These are phyloP conservation scores for Durio zibethinus DNA, from an alignment of 345 rosid species.

Conservation along the genomic window DNA sequence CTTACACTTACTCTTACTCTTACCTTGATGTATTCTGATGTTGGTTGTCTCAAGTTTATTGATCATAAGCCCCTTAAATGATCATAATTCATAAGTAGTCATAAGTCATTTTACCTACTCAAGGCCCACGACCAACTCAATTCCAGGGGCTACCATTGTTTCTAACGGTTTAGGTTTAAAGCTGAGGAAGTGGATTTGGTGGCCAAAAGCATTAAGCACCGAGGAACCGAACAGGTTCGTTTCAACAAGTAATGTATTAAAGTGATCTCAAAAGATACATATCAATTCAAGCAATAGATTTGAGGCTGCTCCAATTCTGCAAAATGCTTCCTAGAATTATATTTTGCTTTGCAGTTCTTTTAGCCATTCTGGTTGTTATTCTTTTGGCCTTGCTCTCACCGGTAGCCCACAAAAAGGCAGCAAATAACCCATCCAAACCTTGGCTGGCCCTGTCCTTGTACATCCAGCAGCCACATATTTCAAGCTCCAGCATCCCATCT, in stretches of 20 bases:
- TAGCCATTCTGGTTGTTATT: slow-evolving; percentile 48
- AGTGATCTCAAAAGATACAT: background rate
- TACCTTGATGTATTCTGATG: no score
- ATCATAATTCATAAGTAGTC: background rate
- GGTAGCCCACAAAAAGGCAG: slow-evolving; percentile 24
- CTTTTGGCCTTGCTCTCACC: slow-evolving; percentile 63
- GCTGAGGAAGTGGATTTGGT: slow-evolving; percentile 30
- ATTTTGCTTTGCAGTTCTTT: slow-evolving; percentile 46
- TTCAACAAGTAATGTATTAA: slow-evolving; percentile 11
- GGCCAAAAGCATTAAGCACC: slow-evolving; percentile 22
- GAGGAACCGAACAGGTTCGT: slow-evolving; percentile 10
- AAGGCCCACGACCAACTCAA: background rate
- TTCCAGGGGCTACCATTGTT: background rate
- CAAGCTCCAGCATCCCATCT: background rate
- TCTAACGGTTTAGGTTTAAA: slow-evolving; percentile 22
- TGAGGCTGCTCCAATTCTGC: background rate
- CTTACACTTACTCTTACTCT: no score
- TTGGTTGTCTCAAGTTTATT: no score
- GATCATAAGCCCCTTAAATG: no score
- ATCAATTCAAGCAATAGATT: background rate
- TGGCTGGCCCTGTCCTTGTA: slow-evolving; percentile 66
- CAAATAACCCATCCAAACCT: slow-evolving; percentile 26
- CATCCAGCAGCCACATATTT: slow-evolving; percentile 39
- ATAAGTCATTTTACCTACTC: background rate
- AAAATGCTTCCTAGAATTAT: slow-evolving; percentile 61